Conservation (phyloP, 768 basidiomycete genomes). For the Mycena sanguinolenta region DNA sequence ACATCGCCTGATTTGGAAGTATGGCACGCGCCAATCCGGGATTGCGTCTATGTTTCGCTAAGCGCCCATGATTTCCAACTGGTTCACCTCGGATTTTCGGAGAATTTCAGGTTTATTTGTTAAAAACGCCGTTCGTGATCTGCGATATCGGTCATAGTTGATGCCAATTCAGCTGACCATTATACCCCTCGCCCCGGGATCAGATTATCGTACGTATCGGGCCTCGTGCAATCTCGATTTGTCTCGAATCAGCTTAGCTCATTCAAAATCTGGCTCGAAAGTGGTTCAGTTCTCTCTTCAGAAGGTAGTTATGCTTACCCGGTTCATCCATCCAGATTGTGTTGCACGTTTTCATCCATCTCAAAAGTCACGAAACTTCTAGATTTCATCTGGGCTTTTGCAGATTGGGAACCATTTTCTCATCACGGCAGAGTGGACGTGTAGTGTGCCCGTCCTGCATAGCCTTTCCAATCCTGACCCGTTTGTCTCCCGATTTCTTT, state of each 20-base stretch:
- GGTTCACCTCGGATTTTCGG: not conserved
- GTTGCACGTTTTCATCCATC: constrained; percentile 31
- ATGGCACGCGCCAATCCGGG: too few species aligned
- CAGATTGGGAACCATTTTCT: constrained; percentile 30
- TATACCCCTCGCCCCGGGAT: constrained; percentile 21
- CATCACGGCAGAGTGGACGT: constrained; percentile 22
- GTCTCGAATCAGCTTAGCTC: constrained; percentile 3
- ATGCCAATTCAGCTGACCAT: not conserved
- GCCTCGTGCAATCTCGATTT: constrained; percentile 25
- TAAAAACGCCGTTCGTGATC: constrained; percentile 31
- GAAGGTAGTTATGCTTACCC: constrained; percentile 15
- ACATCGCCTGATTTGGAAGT: not conserved
- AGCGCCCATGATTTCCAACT: too few species aligned
- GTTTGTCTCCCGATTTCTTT: constrained; percentile 24
- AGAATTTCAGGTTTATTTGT: not conserved
- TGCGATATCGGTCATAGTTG: not conserved
- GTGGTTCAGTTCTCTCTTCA: constrained; percentile 2
- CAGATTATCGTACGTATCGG: constrained; percentile 36
- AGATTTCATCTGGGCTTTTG: constrained; percentile 18
- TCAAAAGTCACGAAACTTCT: constrained; percentile 25
- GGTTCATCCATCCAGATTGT: constrained; percentile 29
- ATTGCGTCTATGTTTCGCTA: too few species aligned
- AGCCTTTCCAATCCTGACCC: constrained; percentile 34
- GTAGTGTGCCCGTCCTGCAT: constrained; percentile 12
- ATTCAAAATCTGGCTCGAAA: constrained; percentile 11